Evolutionary conservation across 768 basidiomycete species (phyloP), one percentile per base, ranked within the genome.

Genomic region (Gloeostereum incarnatum): DNA sequence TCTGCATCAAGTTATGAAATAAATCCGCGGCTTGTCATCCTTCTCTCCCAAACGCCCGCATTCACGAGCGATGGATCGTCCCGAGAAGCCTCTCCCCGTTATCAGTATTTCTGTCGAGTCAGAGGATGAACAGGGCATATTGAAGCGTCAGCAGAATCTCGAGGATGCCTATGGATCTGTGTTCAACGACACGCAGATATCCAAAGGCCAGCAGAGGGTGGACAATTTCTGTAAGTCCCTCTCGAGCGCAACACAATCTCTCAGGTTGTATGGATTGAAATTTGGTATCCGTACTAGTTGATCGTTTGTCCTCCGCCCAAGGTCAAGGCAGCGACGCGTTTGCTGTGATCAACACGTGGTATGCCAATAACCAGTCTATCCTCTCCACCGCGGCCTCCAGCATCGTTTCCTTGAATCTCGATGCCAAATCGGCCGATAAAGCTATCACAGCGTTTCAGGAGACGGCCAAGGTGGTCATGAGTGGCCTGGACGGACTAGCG

Each of bases 401-500:
- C 13, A 8, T 42, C 9, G 38, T 18, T 4, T 41, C 24, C 25
- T 17, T 36, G 17, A 35, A 24, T 11, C 18, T 27, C 20, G 36
- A 39, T 6, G 11, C 25, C 16, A 32, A 40, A 21, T 5, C 19
- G 5, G n/a, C 39, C 30, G 42, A 44, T 21, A 6, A 18, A 16
- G 32, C 31, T 9, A 44, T 44, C 14, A 27, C 20, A 5, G 16
- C 18, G 16, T 44, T 44, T 20, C 10, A 6, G 6, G 39, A 44
- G 17, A 31, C 21, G n/a, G 24, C 24, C 17, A 29, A 41, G 2
- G 19, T 35, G 25, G 29, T 44, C 5, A 35, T 44, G 3, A 8
- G 14, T n/a, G 43, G 43, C 5, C 24, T 44, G 25, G 32, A 42
- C 6, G 36, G 29, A 4, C 51, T 66, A 9, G 55, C 55, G 6